Base-by-base conservation (phyloP, 2,329 filamentous ascomycete species). In the Tolypocladium nubicola region DNA sequence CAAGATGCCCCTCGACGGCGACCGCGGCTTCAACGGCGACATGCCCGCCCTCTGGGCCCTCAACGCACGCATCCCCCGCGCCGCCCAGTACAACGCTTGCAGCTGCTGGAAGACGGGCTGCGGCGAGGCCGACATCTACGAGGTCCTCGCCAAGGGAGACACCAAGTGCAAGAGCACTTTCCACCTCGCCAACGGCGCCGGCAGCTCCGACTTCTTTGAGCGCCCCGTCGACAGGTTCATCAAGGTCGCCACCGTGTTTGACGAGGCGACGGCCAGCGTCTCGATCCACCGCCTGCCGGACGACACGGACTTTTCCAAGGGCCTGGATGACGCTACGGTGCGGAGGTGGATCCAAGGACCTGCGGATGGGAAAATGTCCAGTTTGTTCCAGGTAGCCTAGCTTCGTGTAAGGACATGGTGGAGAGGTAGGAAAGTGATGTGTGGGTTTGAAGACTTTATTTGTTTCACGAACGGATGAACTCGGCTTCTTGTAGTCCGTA, bases 31-130 rank as follows among this genome's bases (percentile, higher is more conserved):
- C 64, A 81, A 84, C 66, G 75, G 69, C 47, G 83, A 91, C 71
- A 88, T 88, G 79, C 87, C 88, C 10, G 85, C 88, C 47, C 79
- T 87, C 70, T 92, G 89, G 89, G 75, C 86, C 54, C 80, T 92
- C 59, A 92, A 92, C 72, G 84, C 82, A 21, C 79, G 82, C 59
- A 89, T 92, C 60, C 83, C 87, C 33, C 84, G 84, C 59, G 85
- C 86, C 6, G 74, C 80, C 6, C 87, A 91, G 70, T 91, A 91
- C 73, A 78, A 79, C 61, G 73, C 73, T 2, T 92, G 88, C 77
- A 88, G 83, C 59, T 92, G 89, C 77, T 91, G 87, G 87, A 71
- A 71, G 14, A 76, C 73, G 67, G 65, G 82, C 41, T 91, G 88
- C 67, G 88, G 87, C 64, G 89, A 93, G 73, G 82, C 88, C 60